Conservation (phyloP, 371 early-diverging fungal genomes). For the Mortierella sp. region DNA sequence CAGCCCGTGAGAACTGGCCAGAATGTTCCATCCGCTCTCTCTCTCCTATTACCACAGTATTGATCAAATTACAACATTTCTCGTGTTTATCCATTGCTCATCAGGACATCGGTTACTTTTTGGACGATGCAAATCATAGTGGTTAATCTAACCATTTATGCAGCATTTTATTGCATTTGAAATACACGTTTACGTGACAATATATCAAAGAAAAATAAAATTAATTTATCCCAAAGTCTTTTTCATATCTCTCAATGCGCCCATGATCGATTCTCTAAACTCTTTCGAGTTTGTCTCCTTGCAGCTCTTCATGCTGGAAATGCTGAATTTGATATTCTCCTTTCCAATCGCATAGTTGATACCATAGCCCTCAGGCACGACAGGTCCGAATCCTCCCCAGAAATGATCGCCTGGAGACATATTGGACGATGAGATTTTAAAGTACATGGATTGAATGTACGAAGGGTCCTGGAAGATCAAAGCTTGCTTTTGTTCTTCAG, state of each 20-base stretch:
- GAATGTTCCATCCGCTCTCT: neutral
- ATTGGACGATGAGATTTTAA: conserved; percentile 79
- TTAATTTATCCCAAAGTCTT: conserved; percentile 31
- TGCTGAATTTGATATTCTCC: conserved; percentile 82
- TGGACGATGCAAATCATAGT: neutral
- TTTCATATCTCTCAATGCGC: conserved; percentile 70
- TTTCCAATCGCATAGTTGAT: conserved; percentile 90
- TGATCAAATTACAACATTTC: neutral
- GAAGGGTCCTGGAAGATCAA: conserved; percentile 78
- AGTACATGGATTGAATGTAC: conserved; percentile 70
- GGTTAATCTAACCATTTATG: neutral
- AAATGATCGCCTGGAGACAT: conserved; percentile 80
- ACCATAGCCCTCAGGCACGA: conserved; percentile 85
- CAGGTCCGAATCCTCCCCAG: conserved; percentile 87
- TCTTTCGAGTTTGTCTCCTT: conserved; percentile 62
- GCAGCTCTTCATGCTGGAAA: conserved; percentile 72
- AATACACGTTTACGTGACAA: neutral
- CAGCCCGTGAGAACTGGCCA: neutral
- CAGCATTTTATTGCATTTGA: neutral
- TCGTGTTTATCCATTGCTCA: neutral
- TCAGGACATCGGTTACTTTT: neutral
- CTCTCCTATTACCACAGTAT: neutral
- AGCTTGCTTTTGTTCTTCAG: conserved; percentile 64
- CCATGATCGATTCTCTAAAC: conserved; percentile 68
- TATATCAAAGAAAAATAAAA: neutral